These are phyloP conservation scores for Ophiognomonia clavigignenti-juglandacearum DNA, from an alignment of 2,329 filamentous ascomycete genomes.

Conservation along the genomic window DNA sequence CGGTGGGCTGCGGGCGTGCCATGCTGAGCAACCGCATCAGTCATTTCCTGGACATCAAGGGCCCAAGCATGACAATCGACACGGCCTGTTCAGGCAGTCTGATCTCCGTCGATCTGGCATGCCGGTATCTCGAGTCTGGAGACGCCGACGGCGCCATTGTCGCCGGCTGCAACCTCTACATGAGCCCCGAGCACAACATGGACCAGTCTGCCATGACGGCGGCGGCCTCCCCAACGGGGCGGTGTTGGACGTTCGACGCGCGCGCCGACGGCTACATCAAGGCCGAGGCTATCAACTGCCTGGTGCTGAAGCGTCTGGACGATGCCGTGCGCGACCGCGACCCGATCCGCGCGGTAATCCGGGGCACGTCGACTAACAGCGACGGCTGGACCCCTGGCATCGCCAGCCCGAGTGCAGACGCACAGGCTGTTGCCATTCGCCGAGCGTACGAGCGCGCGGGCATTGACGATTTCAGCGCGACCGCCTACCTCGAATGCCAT, in stretches of 20 bases:
- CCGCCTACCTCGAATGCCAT: conserved; percentile 25
- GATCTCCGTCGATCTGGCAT: conserved; percentile 39
- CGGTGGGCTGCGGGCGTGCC: conserved; percentile 31
- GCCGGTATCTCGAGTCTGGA: conserved; percentile 33
- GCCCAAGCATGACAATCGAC: conserved; percentile 43
- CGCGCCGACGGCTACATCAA: conserved; percentile 45
- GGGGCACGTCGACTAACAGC: conserved; percentile 29
- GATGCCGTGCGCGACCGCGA: conserved; percentile 43
- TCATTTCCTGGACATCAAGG: conserved; percentile 40
- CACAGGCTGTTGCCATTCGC: neutral
- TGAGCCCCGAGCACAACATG: conserved; percentile 33
- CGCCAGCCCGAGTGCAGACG: conserved; percentile 29
- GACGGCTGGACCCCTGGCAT: conserved; percentile 40
- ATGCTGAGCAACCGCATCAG: conserved; percentile 40
- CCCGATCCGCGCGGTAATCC: conserved; percentile 34
- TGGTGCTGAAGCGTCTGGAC: conserved; percentile 41
- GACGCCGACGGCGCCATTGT: conserved; percentile 35
- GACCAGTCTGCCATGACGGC: conserved; percentile 7
- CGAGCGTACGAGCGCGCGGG: neutral
- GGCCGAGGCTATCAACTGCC: conserved; percentile 40
- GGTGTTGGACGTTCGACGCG: conserved; percentile 33
- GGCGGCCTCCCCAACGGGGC: conserved; percentile 26
- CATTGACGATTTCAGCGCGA: conserved; percentile 12
- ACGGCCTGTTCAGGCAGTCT: conserved; percentile 45
- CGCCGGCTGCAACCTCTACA: conserved; percentile 35